Evolutionary conservation across 495 filamentous ascomycete species (phyloP).

Genomic region (Thermochaetoides thermophila): DNA sequence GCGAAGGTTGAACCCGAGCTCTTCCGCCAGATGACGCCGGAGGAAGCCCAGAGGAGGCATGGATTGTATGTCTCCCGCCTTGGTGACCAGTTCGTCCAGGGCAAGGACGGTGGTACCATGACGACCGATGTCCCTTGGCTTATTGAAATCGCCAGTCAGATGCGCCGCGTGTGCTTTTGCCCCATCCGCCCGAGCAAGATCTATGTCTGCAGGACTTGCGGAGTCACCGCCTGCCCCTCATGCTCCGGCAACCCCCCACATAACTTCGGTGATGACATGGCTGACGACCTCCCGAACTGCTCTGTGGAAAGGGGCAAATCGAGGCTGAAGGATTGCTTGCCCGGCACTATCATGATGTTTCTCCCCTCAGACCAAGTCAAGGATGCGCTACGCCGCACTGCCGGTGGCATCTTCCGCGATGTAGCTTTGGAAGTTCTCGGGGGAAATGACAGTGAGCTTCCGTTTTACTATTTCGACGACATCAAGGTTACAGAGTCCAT

Average conservation of each 20-base stretch:
- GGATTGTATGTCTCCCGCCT: not conserved
- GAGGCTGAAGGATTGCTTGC: not conserved
- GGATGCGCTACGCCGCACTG: not conserved
- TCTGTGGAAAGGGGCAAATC: too few species aligned
- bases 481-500: constrained; percentile 21
- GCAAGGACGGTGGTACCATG: constrained; percentile 1
- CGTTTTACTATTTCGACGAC: constrained; percentile 22
- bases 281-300: too few species aligned
- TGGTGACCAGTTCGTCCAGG: not conserved
- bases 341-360: not conserved
- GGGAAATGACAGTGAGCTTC: too few species aligned
- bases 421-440: not conserved
- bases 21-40: not conserved
- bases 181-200: constrained; percentile 1
- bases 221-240: constrained; percentile 6
- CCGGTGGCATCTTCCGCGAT: not conserved
- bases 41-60: not conserved
- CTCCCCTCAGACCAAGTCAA: not conserved
- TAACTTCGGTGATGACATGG: constrained; percentile 9
- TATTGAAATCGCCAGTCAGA: constrained; percentile 1
- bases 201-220: constrained; percentile 7
- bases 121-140: not conserved
- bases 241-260: constrained; percentile 25
- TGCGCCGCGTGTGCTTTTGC: constrained; percentile 21
- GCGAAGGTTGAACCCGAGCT: not conserved